Base-by-base conservation (phyloP, 495 filamentous ascomycete species). In the Xylaria flabelliformis region DNA sequence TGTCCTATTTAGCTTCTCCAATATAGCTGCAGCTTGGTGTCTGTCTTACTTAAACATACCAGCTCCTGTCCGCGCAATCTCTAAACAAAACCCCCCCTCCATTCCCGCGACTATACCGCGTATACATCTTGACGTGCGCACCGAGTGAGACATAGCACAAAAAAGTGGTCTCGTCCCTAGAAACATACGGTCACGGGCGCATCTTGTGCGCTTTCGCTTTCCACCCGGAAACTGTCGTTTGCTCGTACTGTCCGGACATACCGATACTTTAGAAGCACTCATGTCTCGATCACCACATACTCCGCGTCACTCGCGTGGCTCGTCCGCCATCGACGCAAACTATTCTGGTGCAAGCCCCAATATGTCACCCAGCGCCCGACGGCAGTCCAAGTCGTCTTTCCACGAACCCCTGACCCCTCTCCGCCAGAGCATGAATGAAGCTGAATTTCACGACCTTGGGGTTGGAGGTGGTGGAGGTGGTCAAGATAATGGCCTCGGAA, bases 401-500 rank as follows among this genome's bases (percentile, higher is more conserved):
- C 83, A 88, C 64, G 91, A 90, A 15, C 91, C 91, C 34, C 76
- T 85, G 48, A 86, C 87, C 4, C 88, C 88, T 55, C 85, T 88
- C 59, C 86, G 86, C 24, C 83, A 86, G 65, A 85, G 83, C 73
- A 83, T 86, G 74, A 84, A 82, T 70, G 80, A 82, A 51, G 76
- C 81, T 34, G 85, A 87, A 67, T 78, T 80, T 53, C 74, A 82
- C 86, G 75, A 87, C 84, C 80, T 89, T 69, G 78, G 81, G 77
- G 74, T 78, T 72, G 42, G 63, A 0, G 51, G 66, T 17, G 66
- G 34, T 5, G 76, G 76, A 68, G 81, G 79, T 29, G 82, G 71
- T 53, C 79, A 73, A 3, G 80, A 79, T 41, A 90, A 90, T 42
- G 93, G 93, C 0, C 81, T 96, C 24, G 94, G 94, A 44, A 97